These are phyloP conservation scores for Rickenella mellea DNA, from an alignment of 768 basidiomycete genomes.

Conservation along the genomic window DNA sequence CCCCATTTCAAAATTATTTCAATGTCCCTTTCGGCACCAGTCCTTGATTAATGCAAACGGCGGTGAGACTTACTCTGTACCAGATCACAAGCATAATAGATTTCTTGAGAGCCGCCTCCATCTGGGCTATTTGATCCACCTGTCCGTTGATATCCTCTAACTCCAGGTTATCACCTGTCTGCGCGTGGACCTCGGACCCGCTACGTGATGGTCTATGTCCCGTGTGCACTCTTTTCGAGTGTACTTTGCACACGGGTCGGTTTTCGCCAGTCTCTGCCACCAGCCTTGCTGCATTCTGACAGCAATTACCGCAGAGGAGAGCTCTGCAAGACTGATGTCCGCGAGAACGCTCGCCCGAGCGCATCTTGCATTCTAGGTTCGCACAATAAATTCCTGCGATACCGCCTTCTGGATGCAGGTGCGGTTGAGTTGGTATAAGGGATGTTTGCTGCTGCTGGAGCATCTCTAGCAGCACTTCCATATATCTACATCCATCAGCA, in stretches of 20 bases:
- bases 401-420: too few relatives aligned
- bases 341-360: not conserved
- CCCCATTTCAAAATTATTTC: too few relatives aligned
- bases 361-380: not conserved
- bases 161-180: too few relatives aligned
- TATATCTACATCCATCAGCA: too few relatives aligned
- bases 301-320: constrained; percentile 1
- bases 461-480: too few relatives aligned
- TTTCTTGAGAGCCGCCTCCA: constrained; percentile 32
- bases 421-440: too few relatives aligned
- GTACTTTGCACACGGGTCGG: not conserved
- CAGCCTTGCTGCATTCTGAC: not conserved
- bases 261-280: not conserved
- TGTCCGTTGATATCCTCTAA: not conserved
- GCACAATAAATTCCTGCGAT: not conserved
- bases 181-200: too few relatives aligned
- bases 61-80: constrained; percentile 41
- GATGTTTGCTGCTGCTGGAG: too few relatives aligned
- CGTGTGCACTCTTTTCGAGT: not conserved
- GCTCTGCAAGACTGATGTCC: not conserved
- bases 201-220: not conserved
- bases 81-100: constrained; percentile 61
- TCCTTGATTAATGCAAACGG: too few relatives aligned
- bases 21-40: not conserved
- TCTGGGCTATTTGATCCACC: not conserved